These are phyloP conservation scores for Malassezia sp. DNA, from an alignment of 1,284 basidiomycete species.

Conservation along the genomic window DNA sequence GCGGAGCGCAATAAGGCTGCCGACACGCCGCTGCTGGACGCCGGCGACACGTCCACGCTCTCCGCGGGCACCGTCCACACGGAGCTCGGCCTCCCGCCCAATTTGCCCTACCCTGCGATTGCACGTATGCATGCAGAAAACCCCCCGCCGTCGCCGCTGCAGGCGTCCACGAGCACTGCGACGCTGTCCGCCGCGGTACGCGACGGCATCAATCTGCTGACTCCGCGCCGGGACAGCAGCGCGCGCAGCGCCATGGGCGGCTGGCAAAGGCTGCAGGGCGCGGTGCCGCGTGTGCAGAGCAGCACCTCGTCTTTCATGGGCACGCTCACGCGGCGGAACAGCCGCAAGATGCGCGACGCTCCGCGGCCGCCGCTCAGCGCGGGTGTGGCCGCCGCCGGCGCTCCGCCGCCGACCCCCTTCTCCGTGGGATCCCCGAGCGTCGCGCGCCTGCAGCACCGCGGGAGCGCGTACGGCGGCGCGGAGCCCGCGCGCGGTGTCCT, in stretches of 20 bases:
- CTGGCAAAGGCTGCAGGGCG: neutral
- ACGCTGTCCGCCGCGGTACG: neutral
- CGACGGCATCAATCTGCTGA: too few relatives aligned
- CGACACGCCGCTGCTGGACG: neutral
- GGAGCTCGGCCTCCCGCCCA: constrained; percentile 10
- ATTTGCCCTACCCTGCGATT: constrained; percentile 13
- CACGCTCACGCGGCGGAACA: constrained; percentile 4
- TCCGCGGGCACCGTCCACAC: neutral
- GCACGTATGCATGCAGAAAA: neutral
- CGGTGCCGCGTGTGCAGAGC: constrained; percentile 2
- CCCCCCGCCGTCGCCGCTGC: neutral
- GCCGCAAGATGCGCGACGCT: neutral
- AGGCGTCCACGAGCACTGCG: neutral
- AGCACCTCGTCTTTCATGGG: neutral
- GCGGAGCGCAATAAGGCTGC: neutral
- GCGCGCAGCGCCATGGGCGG: constrained; percentile 4
- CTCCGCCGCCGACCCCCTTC: too few relatives aligned
- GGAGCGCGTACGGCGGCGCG: too few relatives aligned
- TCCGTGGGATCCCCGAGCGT: neutral
- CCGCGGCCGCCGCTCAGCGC: neutral
- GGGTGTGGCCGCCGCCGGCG: too few relatives aligned
- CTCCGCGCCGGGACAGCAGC: neutral
- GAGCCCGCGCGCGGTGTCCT: too few relatives aligned
- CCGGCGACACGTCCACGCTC: neutral
- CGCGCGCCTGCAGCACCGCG: neutral